These are phyloP conservation scores for Decorospora gaudefroyi DNA, from an alignment of 2,329 filamentous ascomycete species.

Conservation along the genomic window DNA sequence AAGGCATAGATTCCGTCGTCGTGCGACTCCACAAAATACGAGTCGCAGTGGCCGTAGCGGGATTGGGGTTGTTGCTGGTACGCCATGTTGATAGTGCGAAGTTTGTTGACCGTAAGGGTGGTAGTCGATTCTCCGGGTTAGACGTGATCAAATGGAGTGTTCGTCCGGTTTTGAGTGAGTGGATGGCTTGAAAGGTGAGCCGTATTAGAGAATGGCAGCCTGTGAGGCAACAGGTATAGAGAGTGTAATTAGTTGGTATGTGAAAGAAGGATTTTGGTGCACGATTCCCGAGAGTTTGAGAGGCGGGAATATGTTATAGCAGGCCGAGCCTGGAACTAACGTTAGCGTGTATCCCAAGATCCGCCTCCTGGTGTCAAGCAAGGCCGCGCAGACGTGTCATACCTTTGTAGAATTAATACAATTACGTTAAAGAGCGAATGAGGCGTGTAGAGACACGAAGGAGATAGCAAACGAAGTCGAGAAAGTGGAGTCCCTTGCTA, in stretches of 20 bases:
- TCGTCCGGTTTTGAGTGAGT: slow-evolving; percentile 46
- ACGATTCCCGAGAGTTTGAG: slow-evolving; percentile 44
- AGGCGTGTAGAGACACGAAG: slow-evolving; percentile 42
- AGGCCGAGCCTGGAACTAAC: slow-evolving; percentile 41
- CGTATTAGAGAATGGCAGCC: slow-evolving; percentile 58
- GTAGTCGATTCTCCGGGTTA: slow-evolving; percentile 53
- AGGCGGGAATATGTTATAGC: slow-evolving; percentile 38
- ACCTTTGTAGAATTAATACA: slow-evolving; percentile 56
- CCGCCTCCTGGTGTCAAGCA: slow-evolving; percentile 16
- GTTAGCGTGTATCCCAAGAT: slow-evolving; percentile 22
- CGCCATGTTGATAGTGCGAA: slow-evolving; percentile 60
- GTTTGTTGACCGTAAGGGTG: slow-evolving; percentile 47
- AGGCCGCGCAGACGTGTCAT: slow-evolving; percentile 38
- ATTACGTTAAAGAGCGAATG: slow-evolving; percentile 51
- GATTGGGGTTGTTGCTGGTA: slow-evolving; percentile 57
- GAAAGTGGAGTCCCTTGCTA: slow-evolving; percentile 47
- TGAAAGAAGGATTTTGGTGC: slow-evolving; percentile 49
- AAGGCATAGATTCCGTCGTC: slow-evolving; percentile 58
- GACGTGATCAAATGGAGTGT: slow-evolving; percentile 29
- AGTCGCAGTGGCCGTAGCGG: slow-evolving; percentile 67
- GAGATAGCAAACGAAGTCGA: slow-evolving; percentile 40
- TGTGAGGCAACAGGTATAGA: slow-evolving; percentile 52
- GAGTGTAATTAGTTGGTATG: slow-evolving; percentile 64
- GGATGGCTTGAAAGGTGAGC: slow-evolving; percentile 47
- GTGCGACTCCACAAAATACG: slow-evolving; percentile 68